Base-by-base conservation (phyloP, 345 rosid species). In the Populus davidiana region DNA sequence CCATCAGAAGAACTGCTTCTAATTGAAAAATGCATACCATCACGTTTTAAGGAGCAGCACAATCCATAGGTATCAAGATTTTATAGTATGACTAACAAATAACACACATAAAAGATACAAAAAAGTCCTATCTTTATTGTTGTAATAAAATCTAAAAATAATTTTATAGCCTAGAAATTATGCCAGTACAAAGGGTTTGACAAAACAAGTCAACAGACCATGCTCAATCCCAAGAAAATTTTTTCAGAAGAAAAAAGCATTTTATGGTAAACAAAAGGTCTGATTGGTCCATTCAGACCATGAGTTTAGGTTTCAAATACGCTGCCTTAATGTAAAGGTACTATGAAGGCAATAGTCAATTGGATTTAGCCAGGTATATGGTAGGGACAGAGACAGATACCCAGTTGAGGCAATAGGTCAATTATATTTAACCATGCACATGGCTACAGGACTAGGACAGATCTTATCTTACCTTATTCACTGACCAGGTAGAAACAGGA, bases 401-500 rank as follows among this genome's bases (percentile, higher is more conserved):
- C 41, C 21, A 11, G n/a, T 20, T 67, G 23, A 75, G 39, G 52
- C 66, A 20, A 54, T 14, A 49, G 12, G 54, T 47, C 47, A 67
- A 67, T 50, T n/a, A 75, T 25, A 64, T 27, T 44, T 7, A n/a
- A 4, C 1, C 6, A 44, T 39, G 29, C 78, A 25, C 5, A 68
- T 29, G 73, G 29, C 52, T 36, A 50, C 31, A 50, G 41, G 27
- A 38, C 39, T 17, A 39, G 43, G 8, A n/a, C 50, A 36, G 36
- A 62, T 50, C 76, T 43, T 86, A 52, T 50, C 77, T 43, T 87
- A 93, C 99, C 97, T 93, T 87, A 74, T 82, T 88, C 61, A 87
- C 98, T 35, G 91, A 87, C 99, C 98, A 96, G 75, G 85, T 81
- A 35, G 93, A 90, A 76, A 84, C 70, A 20, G 99, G 98, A 78